phyloP scores from a whole-genome alignment of 345 rosid species.

The Hypericum androsaemum region DNA sequence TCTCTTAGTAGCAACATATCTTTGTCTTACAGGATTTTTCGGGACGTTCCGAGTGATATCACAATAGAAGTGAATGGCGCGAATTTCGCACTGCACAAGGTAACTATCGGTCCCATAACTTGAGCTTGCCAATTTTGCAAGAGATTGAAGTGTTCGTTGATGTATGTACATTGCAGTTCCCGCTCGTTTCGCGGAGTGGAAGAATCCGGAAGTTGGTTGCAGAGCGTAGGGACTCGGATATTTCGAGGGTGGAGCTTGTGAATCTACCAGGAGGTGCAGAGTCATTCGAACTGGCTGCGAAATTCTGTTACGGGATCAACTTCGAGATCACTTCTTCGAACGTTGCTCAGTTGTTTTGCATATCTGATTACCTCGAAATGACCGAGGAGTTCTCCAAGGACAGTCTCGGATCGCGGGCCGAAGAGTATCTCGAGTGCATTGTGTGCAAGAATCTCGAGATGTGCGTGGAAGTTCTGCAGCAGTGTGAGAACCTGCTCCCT shows the following conservation, averaged over 20 bases:
- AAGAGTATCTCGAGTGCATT: conserved; percentile 75
- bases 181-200: conserved; percentile 86
- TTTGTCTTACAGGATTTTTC: conserved; percentile 54
- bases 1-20: conserved; percentile 4
- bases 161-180: conserved; percentile 50
- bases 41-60: conserved; percentile 90
- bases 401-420: conserved; percentile 75
- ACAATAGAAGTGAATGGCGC: conserved; percentile 72
- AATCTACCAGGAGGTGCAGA: conserved; percentile 89
- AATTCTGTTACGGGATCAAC: conserved; percentile 87
- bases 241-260: conserved; percentile 82
- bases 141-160: no score
- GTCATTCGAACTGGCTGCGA: conserved; percentile 77
- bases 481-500: conserved; percentile 79
- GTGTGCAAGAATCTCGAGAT: conserved; percentile 84
- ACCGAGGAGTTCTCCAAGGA: conserved; percentile 81
- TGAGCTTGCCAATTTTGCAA: no score
- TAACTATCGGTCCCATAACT: background rate
- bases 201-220: conserved; percentile 70
- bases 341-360: conserved; percentile 76
- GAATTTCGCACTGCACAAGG: conserved; percentile 80
- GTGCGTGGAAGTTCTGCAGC: conserved; percentile 81
- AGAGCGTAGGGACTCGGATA: conserved; percentile 79
- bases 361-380: conserved; percentile 93
- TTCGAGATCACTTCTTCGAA: conserved; percentile 80